Conservation (phyloP, 176 grass and related monocot genomes). For the Oryza meridionalis region DNA sequence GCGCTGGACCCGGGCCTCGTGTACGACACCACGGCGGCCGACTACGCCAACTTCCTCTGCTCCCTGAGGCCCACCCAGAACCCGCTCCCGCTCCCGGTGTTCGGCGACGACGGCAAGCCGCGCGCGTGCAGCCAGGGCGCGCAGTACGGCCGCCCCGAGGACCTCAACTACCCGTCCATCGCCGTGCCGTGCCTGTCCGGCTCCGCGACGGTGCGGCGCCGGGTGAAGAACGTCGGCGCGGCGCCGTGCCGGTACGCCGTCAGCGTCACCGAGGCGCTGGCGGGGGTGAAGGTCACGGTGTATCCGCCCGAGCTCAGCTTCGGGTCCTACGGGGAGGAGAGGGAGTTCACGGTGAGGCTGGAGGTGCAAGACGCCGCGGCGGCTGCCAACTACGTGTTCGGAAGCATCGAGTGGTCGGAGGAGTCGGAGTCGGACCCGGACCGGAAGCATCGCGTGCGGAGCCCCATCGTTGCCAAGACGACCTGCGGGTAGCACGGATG, state of each 20-base stretch:
- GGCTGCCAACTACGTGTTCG: conserved; percentile 41
- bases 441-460: conserved; percentile 46
- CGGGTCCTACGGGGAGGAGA: conserved; percentile 41
- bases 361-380: neutral
- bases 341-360: conserved; percentile 56
- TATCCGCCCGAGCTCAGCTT: conserved; percentile 47
- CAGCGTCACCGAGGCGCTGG: conserved; percentile 6
- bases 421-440: conserved; percentile 41
- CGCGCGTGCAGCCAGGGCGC: conserved; percentile 31
- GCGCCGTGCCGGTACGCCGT: conserved; percentile 37
- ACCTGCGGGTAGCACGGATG: conserved; percentile 6
- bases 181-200: conserved; percentile 40
- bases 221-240: conserved; percentile 63
- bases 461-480: conserved; percentile 47
- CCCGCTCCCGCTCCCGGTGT: conserved; percentile 4
- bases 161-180: conserved; percentile 86
- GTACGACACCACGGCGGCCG: conserved; percentile 61
- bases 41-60: conserved; percentile 75
- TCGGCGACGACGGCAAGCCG: conserved; percentile 31
- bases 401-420: conserved; percentile 53
- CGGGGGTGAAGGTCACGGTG: conserved; percentile 53
- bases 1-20: conserved; percentile 70
- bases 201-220: conserved; percentile 44
- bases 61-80: conserved; percentile 34
- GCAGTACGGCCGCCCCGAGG: conserved; percentile 26